These are phyloP conservation scores for carrot (Daucus carota) DNA, from an alignment of 129 eudicot species.

Conservation along the genomic window DNA sequence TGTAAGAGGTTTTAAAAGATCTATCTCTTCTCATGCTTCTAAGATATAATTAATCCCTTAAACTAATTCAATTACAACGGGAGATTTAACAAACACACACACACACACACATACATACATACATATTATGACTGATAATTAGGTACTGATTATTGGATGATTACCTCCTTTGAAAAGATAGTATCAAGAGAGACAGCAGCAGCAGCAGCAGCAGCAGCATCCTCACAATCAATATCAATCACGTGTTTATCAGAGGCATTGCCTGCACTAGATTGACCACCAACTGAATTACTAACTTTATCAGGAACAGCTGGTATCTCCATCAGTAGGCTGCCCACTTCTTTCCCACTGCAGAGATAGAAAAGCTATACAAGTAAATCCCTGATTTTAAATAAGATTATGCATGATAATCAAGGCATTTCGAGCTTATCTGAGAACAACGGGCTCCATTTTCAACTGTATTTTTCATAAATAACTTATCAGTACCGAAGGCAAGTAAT, in stretches of 20 bases:
- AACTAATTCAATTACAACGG: too few relatives aligned
- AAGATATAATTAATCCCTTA: too few relatives aligned
- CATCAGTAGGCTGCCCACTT: slow-evolving; percentile 44
- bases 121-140: neutral
- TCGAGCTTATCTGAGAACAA: neutral
- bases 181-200: slow-evolving; percentile 36
- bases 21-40: too few relatives aligned
- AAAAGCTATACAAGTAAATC: neutral
- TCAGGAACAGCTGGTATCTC: slow-evolving; percentile 28
- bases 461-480: neutral
- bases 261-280: slow-evolving; percentile 23
- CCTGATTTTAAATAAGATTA: neutral
- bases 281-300: slow-evolving; percentile 13
- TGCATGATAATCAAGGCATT: neutral
- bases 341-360: slow-evolving; percentile 48
- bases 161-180: slow-evolving; percentile 56
- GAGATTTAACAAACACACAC: too few relatives aligned
- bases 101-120: too few relatives aligned
- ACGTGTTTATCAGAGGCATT: slow-evolving; percentile 23
- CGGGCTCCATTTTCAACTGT: neutral
- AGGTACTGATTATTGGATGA: neutral
- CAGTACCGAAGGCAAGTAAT: neutral
- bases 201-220: slow-evolving; percentile 23
- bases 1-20: too few relatives aligned
- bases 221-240: slow-evolving; percentile 49